phyloP scores from a whole-genome alignment of 2,329 filamentous ascomycete species.

The Chaetomium sp. region DNA sequence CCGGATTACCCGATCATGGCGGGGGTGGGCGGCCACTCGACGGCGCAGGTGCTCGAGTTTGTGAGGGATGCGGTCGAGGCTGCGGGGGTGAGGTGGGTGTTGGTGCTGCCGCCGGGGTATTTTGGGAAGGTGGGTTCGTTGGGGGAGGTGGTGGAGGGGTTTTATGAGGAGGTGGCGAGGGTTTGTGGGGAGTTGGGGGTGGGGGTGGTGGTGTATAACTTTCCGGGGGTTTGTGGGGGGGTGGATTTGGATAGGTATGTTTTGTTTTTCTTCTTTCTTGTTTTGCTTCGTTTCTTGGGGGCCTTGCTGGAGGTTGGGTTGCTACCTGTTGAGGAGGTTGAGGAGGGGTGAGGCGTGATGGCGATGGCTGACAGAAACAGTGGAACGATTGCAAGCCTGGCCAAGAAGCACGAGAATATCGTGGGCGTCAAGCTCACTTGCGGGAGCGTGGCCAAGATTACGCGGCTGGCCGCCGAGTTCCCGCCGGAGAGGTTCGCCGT shows the following conservation, averaged over 20 bases:
- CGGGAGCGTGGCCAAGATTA: constrained; percentile 73
- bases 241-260: constrained; percentile 59
- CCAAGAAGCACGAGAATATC: constrained; percentile 53
- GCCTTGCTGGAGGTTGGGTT: background rate
- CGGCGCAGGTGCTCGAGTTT: constrained; percentile 62
- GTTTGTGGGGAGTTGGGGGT: constrained; percentile 55
- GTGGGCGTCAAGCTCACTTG: constrained; percentile 69
- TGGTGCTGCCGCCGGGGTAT: constrained; percentile 65
- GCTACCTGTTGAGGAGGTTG: background rate
- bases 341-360: background rate
- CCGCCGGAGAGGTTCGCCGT: constrained; percentile 61
- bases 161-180: constrained; percentile 62
- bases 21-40: constrained; percentile 66
- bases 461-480: constrained; percentile 57
- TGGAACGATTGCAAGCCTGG: constrained; percentile 59
- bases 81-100: constrained; percentile 59
- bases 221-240: constrained; percentile 68
- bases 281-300: background rate
- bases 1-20: constrained; percentile 61
- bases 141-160: constrained; percentile 57
- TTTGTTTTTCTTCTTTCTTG: background rate
- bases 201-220: constrained; percentile 68
- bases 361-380: constrained; percentile 41
- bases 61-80: constrained; percentile 60
- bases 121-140: constrained; percentile 63